These are phyloP conservation scores for Capsicum pubescens DNA, from an alignment of 257 asterid genomes.

Conservation along the genomic window DNA sequence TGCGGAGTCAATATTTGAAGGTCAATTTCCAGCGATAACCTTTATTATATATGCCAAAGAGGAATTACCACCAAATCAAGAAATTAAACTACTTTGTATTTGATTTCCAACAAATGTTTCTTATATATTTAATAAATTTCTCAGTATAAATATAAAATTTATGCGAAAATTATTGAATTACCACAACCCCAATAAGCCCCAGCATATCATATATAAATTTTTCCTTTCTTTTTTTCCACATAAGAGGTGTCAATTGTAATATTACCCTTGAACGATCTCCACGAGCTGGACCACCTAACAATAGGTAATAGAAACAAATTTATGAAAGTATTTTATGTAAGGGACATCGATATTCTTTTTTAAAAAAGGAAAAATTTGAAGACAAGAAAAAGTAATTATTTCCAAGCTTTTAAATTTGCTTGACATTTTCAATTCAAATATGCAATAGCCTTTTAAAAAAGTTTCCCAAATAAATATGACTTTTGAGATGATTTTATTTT, in stretches of 20 bases:
- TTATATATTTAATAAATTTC: not conserved
- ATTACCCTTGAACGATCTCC: too few species aligned
- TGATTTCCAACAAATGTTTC: not conserved
- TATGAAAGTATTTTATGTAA: not conserved
- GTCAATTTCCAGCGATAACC: too few species aligned
- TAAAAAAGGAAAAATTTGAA: not conserved
- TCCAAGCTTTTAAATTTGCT: not conserved
- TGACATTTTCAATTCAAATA: not conserved
- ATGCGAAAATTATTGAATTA: not conserved
- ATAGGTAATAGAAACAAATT: too few species aligned
- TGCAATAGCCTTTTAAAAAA: not conserved
- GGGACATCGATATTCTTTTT: not conserved
- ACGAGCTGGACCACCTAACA: too few species aligned
- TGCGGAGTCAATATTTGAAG: too few species aligned
- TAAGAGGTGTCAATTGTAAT: too few species aligned
- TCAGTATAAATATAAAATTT: not conserved
- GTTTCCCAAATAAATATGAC: not conserved
- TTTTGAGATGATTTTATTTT: not conserved
- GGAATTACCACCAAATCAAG: not conserved
- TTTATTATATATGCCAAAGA: too few species aligned
- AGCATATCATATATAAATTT: too few species aligned
- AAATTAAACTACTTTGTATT: not conserved
- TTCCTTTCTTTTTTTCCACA: too few species aligned
- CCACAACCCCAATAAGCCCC: too few species aligned
- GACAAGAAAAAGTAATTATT: not conserved